Evolutionary conservation across 306 rosid species (phyloP).

Genomic region (Vigna nakashimae): DNA sequence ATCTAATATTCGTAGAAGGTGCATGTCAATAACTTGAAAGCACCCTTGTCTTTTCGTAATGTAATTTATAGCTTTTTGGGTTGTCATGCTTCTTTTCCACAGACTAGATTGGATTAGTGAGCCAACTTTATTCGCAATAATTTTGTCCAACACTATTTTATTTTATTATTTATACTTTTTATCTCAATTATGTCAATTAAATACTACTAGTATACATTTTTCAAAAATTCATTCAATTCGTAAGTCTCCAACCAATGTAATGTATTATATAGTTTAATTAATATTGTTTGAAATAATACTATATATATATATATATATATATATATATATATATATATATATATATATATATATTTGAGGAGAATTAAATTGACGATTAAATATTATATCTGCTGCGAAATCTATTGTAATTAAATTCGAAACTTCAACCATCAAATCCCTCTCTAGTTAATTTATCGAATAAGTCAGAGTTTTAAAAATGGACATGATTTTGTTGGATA

Average conservation of each 20-base stretch:
- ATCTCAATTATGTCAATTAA: neutral
- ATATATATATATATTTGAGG: too few species aligned
- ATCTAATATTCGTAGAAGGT: constrained; percentile 12
- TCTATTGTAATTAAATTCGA: neutral
- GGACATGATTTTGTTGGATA: too few species aligned
- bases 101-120: neutral
- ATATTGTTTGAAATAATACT: too few species aligned
- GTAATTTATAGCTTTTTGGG: constrained; percentile 14
- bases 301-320: too few species aligned
- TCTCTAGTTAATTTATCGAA: too few species aligned
- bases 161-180: neutral
- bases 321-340: too few species aligned
- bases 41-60: constrained; percentile 9
- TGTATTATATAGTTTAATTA: too few species aligned
- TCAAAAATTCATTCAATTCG: neutral
- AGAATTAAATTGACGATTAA: neutral
- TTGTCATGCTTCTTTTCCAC: neutral
- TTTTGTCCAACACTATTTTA: neutral
- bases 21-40: constrained; percentile 24
- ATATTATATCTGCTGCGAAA: neutral
- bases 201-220: neutral
- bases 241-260: too few species aligned
- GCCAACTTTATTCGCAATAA: neutral
- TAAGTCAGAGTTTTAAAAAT: too few species aligned
- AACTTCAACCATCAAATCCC: too few species aligned